Conservation (phyloP, 1,284 basidiomycete genomes). For the Trichosporon sp. region DNA sequence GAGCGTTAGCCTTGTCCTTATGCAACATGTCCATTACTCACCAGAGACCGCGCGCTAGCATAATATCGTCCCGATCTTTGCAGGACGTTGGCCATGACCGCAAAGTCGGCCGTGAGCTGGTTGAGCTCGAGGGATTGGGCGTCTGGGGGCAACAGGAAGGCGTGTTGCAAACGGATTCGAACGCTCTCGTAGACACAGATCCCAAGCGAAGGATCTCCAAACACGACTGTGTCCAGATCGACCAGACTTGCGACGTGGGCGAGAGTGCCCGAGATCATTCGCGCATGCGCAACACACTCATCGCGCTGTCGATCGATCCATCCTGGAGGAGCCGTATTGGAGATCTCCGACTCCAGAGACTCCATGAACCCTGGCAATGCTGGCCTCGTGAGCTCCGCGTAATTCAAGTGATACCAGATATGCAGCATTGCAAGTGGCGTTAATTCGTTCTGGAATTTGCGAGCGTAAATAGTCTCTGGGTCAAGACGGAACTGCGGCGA, state of each 20-base stretch:
- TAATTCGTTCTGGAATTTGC: constrained; percentile 22
- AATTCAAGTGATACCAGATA: constrained; percentile 24
- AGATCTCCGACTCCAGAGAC: constrained; percentile 9
- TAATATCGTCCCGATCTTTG: constrained; percentile 10
- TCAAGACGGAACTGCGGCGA: constrained; percentile 19
- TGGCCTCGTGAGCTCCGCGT: constrained; percentile 19
- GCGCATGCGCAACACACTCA: constrained; percentile 16
- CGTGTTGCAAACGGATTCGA: constrained; percentile 18
- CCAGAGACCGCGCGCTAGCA: background rate
- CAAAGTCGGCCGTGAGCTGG: constrained; percentile 17
- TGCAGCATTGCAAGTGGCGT: constrained; percentile 24
- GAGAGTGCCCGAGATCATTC: constrained; percentile 12
- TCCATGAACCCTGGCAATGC: constrained; percentile 24
- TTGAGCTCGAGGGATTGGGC: constrained; percentile 13
- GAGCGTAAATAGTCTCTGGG: constrained; percentile 21
- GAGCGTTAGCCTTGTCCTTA: background rate
- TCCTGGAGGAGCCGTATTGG: constrained; percentile 10
- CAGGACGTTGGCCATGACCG: constrained; percentile 13
- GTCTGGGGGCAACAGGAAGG: constrained; percentile 16
- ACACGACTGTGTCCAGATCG: constrained; percentile 17
- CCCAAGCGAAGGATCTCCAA: constrained; percentile 19
- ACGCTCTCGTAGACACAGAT: constrained; percentile 26
- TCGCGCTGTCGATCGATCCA: constrained; percentile 20
- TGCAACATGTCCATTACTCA: no score
- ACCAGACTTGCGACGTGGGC: constrained; percentile 14